Conservation (phyloP, 208 protist genomes). For the Herpetomonas samuelpessoai region DNA sequence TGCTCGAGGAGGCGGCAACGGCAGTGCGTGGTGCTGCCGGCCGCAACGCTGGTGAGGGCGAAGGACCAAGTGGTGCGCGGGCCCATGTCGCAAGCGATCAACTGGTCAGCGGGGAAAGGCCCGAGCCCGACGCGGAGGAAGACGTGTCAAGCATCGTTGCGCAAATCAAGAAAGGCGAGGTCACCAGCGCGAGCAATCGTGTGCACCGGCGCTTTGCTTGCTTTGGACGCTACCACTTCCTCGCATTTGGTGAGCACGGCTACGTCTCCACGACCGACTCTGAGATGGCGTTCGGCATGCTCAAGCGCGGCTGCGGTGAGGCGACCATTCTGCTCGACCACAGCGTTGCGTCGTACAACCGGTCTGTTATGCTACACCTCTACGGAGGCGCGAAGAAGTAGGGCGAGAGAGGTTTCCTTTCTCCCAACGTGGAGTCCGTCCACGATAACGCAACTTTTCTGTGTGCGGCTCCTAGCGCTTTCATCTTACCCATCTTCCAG, state of each 20-base stretch:
- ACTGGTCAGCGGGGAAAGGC: too few relatives aligned
- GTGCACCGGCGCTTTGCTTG: constrained; percentile 60
- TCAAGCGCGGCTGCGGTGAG: constrained; percentile 49
- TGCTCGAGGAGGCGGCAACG: constrained; percentile 29
- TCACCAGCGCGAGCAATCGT: constrained; percentile 6
- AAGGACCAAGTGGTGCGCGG: too few relatives aligned
- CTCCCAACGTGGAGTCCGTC: not conserved
- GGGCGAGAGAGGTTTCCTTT: not conserved
- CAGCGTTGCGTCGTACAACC: constrained; percentile 62
- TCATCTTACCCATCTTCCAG: too few relatives aligned
- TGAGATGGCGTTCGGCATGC: constrained; percentile 47
- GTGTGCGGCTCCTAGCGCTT: too few relatives aligned
- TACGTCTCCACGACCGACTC: constrained; percentile 68
- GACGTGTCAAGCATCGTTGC: constrained; percentile 4
- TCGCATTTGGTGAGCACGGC: constrained; percentile 34
- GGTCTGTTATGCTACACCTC: constrained; percentile 56
- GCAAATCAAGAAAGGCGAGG: not conserved
- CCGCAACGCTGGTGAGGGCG: not conserved
- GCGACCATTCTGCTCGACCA: constrained; percentile 41
- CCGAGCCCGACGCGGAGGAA: not conserved
- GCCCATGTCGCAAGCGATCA: too few relatives aligned
- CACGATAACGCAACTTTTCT: too few relatives aligned
- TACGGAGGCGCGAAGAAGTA: constrained; percentile 22
- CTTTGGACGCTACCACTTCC: constrained; percentile 76
- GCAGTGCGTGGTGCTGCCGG: not conserved